A percentile compares a stretch with the other conserved stretches of the same genome.
Evolutionary conservation across 2,329 filamentous ascomycete species (phyloP).

Genomic region (Orbilia blumenaviensis): DNA sequence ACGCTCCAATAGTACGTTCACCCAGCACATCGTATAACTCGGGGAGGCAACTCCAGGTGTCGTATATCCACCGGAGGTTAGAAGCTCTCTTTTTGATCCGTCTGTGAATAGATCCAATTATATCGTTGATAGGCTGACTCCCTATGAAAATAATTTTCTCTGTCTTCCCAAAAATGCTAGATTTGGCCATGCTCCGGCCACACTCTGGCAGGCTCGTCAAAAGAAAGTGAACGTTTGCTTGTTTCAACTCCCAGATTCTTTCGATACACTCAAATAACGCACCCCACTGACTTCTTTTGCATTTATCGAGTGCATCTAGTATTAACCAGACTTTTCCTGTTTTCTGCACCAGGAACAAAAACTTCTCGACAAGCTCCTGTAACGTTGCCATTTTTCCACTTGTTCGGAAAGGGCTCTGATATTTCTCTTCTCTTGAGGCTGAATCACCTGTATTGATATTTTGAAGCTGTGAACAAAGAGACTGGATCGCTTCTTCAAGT

Average conservation of each 20-base stretch:
- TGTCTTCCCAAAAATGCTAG: background rate
- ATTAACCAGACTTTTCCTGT: slow-evolving; percentile 57
- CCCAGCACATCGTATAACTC: background rate
- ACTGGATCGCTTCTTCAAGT: slow-evolving; percentile 60
- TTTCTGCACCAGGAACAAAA: slow-evolving; percentile 57
- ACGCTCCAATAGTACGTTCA: slow-evolving; percentile 59
- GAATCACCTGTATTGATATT: slow-evolving; percentile 52
- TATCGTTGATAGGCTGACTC: background rate
- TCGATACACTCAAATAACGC: background rate
- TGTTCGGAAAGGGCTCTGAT: slow-evolving; percentile 57
- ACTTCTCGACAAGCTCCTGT: slow-evolving; percentile 55
- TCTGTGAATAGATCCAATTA: background rate
- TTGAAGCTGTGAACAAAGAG: slow-evolving; percentile 61
- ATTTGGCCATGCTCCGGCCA: background rate
- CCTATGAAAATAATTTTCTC: background rate
- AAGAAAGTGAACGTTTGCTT: background rate
- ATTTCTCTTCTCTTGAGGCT: too few relatives aligned
- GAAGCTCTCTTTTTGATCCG: slow-evolving; percentile 52
- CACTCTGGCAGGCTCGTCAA: background rate
- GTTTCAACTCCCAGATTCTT: background rate
- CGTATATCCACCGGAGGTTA: slow-evolving; percentile 56
- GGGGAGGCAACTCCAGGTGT: slow-evolving; percentile 44
- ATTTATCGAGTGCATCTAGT: slow-evolving; percentile 59
- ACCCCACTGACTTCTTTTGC: slow-evolving; percentile 13
- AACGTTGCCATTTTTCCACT: slow-evolving; percentile 57